Conservation (phyloP, 257 asterid species). For the Asclepias syriaca region DNA sequence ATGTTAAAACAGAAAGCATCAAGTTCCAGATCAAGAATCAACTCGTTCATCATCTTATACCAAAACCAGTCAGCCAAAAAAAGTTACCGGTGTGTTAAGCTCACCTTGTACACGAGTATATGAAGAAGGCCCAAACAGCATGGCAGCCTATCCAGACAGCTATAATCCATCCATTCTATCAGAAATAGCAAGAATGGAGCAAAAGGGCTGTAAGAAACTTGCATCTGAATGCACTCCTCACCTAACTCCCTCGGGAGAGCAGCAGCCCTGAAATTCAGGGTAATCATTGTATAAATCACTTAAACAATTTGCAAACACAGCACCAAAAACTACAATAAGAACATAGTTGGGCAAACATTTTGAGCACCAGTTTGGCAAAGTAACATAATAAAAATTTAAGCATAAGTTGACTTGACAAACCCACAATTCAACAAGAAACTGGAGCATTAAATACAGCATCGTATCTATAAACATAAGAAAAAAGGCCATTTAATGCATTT, state of each 20-base stretch:
- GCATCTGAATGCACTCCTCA: slow-evolving; percentile 51
- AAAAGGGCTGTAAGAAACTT: slow-evolving; percentile 42
- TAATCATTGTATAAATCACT: slow-evolving; percentile 4
- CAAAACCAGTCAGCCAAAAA: background rate
- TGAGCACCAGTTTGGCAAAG: background rate
- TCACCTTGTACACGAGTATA: slow-evolving; percentile 51
- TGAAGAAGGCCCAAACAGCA: slow-evolving; percentile 51
- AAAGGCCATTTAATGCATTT: background rate
- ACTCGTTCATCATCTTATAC: background rate
- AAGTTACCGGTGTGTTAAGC: background rate
- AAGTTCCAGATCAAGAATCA: background rate
- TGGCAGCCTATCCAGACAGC: slow-evolving; percentile 46
- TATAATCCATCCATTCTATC: slow-evolving; percentile 58
- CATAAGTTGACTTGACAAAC: background rate
- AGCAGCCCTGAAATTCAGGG: slow-evolving; percentile 41
- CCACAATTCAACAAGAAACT: background rate
- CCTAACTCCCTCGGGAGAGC: slow-evolving; percentile 43
- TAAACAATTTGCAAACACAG: background rate
- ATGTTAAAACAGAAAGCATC: background rate
- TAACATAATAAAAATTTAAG: background rate
- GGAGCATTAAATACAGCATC: too few species aligned
- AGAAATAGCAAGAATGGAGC: slow-evolving; percentile 49
- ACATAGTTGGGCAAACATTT: background rate
- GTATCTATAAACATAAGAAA: background rate
- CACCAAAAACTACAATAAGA: background rate